Percentiles rank a stretch among this genome's conserved stretches.
These are phyloP conservation scores for Circinella minor DNA, from an alignment of 371 early-diverging fungal genomes.

Conservation along the genomic window DNA sequence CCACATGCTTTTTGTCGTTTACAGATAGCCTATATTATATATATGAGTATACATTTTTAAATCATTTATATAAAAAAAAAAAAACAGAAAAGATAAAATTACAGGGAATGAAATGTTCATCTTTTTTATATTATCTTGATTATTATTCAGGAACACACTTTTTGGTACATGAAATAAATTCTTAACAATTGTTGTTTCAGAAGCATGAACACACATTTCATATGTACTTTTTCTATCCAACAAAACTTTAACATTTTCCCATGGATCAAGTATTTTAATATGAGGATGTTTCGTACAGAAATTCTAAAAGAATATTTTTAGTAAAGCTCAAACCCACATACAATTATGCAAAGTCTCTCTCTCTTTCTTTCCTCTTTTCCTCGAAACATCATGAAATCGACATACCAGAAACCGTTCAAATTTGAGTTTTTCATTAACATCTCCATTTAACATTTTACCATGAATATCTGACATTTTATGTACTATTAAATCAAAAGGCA, in stretches of 20 bases:
- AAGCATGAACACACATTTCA: conserved; percentile 22
- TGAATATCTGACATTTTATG: conserved; percentile 55
- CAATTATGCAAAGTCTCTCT: no score
- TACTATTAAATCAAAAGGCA: conserved; percentile 45
- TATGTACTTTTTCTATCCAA: conserved; percentile 38
- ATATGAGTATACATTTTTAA: background rate
- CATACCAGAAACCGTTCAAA: conserved; percentile 41
- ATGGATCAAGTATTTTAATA: conserved; percentile 41
- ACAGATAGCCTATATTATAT: conserved; percentile 35
- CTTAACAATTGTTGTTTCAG: conserved; percentile 5
- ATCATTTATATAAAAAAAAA: background rate
- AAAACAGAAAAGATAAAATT: conserved; percentile 4
- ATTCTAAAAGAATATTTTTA: conserved; percentile 21
- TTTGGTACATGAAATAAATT: conserved; percentile 1
- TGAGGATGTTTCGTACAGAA: conserved; percentile 37
- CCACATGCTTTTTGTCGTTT: conserved; percentile 53
- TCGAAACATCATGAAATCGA: no score
- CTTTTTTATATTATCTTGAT: background rate
- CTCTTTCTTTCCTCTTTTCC: no score
- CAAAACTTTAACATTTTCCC: conserved; percentile 39
- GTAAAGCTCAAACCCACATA: background rate
- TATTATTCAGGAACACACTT: background rate
- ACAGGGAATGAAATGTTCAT: conserved; percentile 35
- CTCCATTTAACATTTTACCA: conserved; percentile 35
- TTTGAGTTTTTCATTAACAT: conserved; percentile 27